Conservation (phyloP, 345 rosid genomes). For the Carallia pectinifolia region DNA sequence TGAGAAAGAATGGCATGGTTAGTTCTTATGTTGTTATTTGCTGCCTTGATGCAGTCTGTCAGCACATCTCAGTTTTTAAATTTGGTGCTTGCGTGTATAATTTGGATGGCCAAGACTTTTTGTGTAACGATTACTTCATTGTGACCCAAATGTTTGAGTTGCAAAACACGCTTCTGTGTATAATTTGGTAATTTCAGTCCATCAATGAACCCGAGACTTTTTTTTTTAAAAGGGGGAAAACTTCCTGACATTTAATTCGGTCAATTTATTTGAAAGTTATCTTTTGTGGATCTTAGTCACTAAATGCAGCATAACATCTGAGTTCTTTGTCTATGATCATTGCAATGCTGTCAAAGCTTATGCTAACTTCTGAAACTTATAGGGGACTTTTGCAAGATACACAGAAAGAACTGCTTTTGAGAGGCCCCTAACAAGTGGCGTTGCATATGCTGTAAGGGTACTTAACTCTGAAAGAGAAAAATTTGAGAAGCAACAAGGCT, state of each 20-base stretch:
- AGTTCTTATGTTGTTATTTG: slow-evolving; percentile 6
- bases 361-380: slow-evolving; percentile 37
- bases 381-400: slow-evolving; percentile 89
- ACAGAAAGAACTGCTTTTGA: slow-evolving; percentile 95
- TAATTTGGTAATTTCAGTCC: background rate
- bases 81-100: too few species aligned
- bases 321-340: slow-evolving; percentile 13
- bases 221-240: background rate
- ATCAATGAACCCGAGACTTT: background rate
- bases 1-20: slow-evolving; percentile 9
- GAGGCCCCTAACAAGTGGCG: slow-evolving; percentile 98
- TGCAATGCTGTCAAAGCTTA: slow-evolving; percentile 14
- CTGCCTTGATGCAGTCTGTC: slow-evolving; percentile 1
- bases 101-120: too few species aligned
- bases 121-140: too few species aligned
- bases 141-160: slow-evolving; percentile 6
- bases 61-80: background rate
- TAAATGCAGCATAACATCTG: slow-evolving; percentile 22
- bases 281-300: slow-evolving; percentile 5
- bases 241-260: slow-evolving; percentile 8
- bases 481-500: slow-evolving; percentile 89
- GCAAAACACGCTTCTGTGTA: background rate
- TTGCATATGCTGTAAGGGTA: slow-evolving; percentile 93
- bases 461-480: slow-evolving; percentile 86
- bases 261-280: slow-evolving; percentile 1